Evolutionary conservation across 345 rosid genomes (phyloP).

Genomic region (Microthlaspi erraticum): DNA sequence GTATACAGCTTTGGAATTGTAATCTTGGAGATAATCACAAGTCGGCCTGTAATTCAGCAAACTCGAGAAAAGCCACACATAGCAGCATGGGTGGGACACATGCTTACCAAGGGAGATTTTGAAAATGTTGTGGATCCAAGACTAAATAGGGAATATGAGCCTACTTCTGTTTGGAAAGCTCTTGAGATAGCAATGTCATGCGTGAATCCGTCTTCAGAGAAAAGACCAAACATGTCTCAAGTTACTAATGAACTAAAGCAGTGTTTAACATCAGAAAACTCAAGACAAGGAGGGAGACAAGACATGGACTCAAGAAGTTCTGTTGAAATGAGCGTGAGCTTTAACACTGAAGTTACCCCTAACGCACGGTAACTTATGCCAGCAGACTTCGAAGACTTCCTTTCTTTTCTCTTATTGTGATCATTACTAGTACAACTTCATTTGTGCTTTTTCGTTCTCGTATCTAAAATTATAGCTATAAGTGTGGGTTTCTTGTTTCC

Average conservation of each 20-base stretch:
- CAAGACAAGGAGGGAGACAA: neutral
- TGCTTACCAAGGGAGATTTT: conserved; percentile 27
- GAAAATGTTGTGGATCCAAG: conserved; percentile 16
- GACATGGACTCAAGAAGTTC: conserved; percentile 24
- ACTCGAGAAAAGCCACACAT: conserved; percentile 23
- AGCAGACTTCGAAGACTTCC: neutral
- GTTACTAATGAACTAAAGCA: conserved; percentile 15
- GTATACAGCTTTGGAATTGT: conserved; percentile 52
- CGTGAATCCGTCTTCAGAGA: conserved; percentile 5
- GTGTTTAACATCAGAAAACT: conserved; percentile 24
- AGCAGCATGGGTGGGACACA: conserved; percentile 23
- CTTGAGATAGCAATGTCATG: conserved; percentile 41
- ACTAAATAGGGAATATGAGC: conserved; percentile 10
- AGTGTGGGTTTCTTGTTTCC: too few relatives aligned
- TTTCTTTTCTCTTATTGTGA: neutral
- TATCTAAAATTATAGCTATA: neutral
- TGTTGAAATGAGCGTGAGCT: neutral
- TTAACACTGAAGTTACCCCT: conserved; percentile 21
- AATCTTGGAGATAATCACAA: conserved; percentile 48
- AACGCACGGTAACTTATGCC: conserved; percentile 7
- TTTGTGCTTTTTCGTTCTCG: neutral
- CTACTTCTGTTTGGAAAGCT: conserved; percentile 25
- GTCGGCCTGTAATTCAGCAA: conserved; percentile 31
- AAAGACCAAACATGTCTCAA: conserved; percentile 43
- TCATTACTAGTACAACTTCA: neutral